These are phyloP conservation scores for Claviceps sp. DNA, from an alignment of 2,329 filamentous ascomycete species.

Conservation along the genomic window DNA sequence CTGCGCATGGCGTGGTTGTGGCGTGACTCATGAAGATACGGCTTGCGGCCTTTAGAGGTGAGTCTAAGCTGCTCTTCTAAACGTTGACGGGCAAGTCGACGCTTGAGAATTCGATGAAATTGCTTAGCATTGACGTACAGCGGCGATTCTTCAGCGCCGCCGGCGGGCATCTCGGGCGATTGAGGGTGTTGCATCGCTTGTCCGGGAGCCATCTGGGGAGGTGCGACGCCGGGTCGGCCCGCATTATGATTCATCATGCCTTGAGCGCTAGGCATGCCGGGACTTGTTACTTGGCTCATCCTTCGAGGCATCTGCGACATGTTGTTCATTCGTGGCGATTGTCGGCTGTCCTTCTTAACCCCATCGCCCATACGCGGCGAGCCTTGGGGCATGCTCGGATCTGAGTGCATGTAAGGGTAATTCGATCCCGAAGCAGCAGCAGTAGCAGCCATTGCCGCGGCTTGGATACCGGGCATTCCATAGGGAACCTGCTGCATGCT, in stretches of 20 bases:
- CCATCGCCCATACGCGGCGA: slow-evolving; percentile 72
- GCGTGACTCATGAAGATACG: slow-evolving; percentile 91
- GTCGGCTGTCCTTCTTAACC: slow-evolving; percentile 55
- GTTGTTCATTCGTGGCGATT: slow-evolving; percentile 63
- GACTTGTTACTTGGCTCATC: slow-evolving; percentile 67
- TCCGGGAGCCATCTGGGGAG: slow-evolving; percentile 47
- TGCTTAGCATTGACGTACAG: slow-evolving; percentile 98
- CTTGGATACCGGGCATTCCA: slow-evolving; percentile 69
- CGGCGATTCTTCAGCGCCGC: slow-evolving; percentile 74
- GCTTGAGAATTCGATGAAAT: slow-evolving; percentile 92
- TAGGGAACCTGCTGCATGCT: slow-evolving; percentile 56
- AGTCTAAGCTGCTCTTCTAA: slow-evolving; percentile 84
- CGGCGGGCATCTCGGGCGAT: slow-evolving; percentile 66
- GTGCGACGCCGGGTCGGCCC: slow-evolving; percentile 34
- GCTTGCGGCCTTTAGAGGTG: slow-evolving; percentile 90
- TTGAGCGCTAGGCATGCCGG: slow-evolving; percentile 58
- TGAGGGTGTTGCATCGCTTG: slow-evolving; percentile 56
- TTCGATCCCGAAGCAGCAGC: slow-evolving; percentile 78
- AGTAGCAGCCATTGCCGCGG: slow-evolving; percentile 82
- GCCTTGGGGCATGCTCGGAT: slow-evolving; percentile 52
- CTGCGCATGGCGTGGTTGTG: slow-evolving; percentile 98
- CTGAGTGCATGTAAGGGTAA: slow-evolving; percentile 60
- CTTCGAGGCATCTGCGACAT: slow-evolving; percentile 49
- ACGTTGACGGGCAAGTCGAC: slow-evolving; percentile 82
- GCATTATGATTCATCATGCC: slow-evolving; percentile 60